These are phyloP conservation scores for Macadamia integrifolia DNA, from an alignment of 164 flowering plant genomes.

Conservation along the genomic window DNA sequence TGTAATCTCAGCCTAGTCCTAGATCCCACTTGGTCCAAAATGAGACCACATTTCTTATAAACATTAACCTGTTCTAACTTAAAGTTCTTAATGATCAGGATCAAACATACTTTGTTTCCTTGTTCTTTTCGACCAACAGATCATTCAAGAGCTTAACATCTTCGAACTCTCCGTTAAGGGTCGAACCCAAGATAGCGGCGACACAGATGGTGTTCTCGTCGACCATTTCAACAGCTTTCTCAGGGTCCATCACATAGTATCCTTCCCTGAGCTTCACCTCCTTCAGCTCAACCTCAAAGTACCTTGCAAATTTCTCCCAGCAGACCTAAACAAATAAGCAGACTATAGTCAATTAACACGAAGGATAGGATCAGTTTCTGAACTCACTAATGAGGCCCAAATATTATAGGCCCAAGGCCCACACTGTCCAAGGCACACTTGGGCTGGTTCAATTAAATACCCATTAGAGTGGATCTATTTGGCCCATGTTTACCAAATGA, in stretches of 20 bases:
- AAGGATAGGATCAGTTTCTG: not conserved
- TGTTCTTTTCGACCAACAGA: conserved; percentile 26
- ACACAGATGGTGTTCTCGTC: conserved; percentile 34
- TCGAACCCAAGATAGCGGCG: conserved; percentile 30
- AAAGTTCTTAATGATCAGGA: no score
- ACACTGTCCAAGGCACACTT: no score
- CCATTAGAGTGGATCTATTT: no score
- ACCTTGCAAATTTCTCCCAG: conserved; percentile 33
- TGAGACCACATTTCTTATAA: no score
- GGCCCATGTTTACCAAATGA: no score
- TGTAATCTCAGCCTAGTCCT: no score
- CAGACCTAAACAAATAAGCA: conserved; percentile 16
- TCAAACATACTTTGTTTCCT: conserved; percentile 21
- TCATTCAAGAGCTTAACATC: conserved; percentile 31
- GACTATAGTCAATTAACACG: no score
- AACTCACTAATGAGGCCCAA: no score
- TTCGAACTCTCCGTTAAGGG: conserved; percentile 33
- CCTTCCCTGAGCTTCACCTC: conserved; percentile 28
- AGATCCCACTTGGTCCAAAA: no score
- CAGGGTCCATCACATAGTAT: conserved; percentile 33
- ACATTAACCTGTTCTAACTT: no score
- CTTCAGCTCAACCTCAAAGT: conserved; percentile 28
- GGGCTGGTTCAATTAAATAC: no score
- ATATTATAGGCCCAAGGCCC: no score
- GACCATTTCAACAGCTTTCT: conserved; percentile 28